Evolutionary conservation across 1,284 basidiomycete genomes (phyloP).

Genomic region (Sporisorium sorghi): DNA sequence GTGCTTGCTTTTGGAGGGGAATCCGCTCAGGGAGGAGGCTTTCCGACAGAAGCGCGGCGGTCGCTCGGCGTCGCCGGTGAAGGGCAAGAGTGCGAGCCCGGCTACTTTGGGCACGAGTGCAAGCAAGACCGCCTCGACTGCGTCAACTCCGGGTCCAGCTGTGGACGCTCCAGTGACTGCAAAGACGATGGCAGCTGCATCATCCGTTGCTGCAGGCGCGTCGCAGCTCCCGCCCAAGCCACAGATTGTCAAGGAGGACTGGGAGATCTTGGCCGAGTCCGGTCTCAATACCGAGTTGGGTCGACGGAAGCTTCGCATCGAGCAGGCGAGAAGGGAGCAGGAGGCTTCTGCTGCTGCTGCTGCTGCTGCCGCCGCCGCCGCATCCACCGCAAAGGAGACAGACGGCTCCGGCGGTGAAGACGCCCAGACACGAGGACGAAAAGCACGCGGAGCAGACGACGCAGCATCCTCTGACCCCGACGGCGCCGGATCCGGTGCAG

Average conservation of each 20-base stretch:
- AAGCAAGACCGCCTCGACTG: neutral
- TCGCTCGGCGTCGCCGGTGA: constrained; percentile 37
- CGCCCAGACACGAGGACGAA: constrained; percentile 25
- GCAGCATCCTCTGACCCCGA: constrained; percentile 29
- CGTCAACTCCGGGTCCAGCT: neutral
- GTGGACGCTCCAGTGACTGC: neutral
- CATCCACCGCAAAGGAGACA: constrained; percentile 5
- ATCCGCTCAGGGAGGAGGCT: constrained; percentile 54
- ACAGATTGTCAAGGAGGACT: constrained; percentile 48
- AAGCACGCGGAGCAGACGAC: constrained; percentile 25
- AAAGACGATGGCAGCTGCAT: neutral
- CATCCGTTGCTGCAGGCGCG: constrained; percentile 7
- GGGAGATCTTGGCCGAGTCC: constrained; percentile 56
- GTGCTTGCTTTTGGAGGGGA: constrained; percentile 53
- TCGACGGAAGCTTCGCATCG: constrained; percentile 48
- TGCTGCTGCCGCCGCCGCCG: neutral
- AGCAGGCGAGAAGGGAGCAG: constrained; percentile 37
- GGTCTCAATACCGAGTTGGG: constrained; percentile 58
- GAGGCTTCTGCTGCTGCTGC: constrained; percentile 38
- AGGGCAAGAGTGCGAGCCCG: constrained; percentile 18
- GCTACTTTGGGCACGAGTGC: neutral
- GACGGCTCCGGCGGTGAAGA: constrained; percentile 16
- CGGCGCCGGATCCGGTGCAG: constrained; percentile 14
- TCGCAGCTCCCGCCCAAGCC: constrained; percentile 44
- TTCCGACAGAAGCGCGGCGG: constrained; percentile 59